Base-by-base conservation (phyloP, 2,329 filamentous ascomycete genomes). In the Monilinia vaccinii-corymbosi region DNA sequence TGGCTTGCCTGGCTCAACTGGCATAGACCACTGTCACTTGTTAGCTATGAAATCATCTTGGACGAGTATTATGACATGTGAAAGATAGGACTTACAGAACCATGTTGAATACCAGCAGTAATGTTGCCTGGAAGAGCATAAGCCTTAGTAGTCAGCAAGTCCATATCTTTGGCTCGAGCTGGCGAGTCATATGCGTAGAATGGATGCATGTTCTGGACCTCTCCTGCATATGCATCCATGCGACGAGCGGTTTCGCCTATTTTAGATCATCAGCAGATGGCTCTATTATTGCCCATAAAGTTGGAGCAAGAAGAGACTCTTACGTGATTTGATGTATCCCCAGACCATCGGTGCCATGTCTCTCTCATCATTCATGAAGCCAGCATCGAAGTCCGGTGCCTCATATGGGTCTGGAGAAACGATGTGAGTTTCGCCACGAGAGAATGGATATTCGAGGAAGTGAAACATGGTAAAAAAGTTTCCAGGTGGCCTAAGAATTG, bases 291-390 rank as follows among this genome's bases (percentile, higher is more conserved):
- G 16, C 2, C 1, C 5, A 44, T 2, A n/a, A 10, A 1, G 11
- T 23, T 32, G 2, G 84, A 75, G 68, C 74, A 28, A 11, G 11
- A 36, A 61, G 85, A 83, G 62, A 82, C 77, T 7, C 77, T 69
- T 83, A 4, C 88, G 81, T 1, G 88, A 13, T 73, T 71, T 58
- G 78, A 78, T 46, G 70, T 70, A 42, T 74, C 64, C 88, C 88
- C 88, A 91, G 7, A 92, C 87, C 85, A 89, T 90, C 10, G 88
- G 87, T 1, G 85, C 87, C 88, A 92, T 91, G 69, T 92, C 89
- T 28, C 88, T 80, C 74, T 89, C 86, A 74, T 92, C 88, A 68
- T 89, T 92, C 88, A 92, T 91, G 77, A 91, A 92, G 25, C 88
- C 87, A 1, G 86, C 82, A 71, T 92, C 88, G 67, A 92, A 91